Percentiles rank a stretch among this genome's conserved stretches.
These are phyloP conservation scores for Vaccinium darrowii DNA, from an alignment of 148 eudicot species.

Conservation along the genomic window DNA sequence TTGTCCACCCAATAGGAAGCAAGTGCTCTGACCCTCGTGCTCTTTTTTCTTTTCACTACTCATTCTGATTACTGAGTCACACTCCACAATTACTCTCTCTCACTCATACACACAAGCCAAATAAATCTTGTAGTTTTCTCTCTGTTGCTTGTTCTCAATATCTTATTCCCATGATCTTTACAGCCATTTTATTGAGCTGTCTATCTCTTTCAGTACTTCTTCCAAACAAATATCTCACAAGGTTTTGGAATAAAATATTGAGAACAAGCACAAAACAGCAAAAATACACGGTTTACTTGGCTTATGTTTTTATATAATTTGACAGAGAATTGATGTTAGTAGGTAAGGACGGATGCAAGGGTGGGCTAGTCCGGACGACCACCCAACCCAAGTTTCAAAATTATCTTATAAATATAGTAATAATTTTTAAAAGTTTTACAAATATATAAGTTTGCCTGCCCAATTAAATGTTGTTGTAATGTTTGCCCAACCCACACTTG, in stretches of 20 bases:
- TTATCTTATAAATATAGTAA: too few relatives aligned
- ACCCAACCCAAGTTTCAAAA: too few relatives aligned
- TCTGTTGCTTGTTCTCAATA: conserved; percentile 4
- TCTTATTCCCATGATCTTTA: conserved; percentile 1
- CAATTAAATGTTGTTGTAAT: too few relatives aligned
- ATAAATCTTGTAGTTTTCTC: conserved; percentile 6
- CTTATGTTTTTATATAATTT: neutral
- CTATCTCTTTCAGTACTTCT: neutral
- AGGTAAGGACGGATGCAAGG: too few relatives aligned
- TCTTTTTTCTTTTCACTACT: conserved; percentile 1
- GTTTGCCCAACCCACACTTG: too few relatives aligned
- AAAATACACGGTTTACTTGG: neutral
- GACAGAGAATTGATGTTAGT: neutral
- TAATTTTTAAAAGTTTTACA: too few relatives aligned
- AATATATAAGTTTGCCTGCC: too few relatives aligned
- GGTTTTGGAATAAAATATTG: neutral
- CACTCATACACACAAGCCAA: neutral
- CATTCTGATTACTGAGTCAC: conserved; percentile 11
- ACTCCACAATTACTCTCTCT: conserved; percentile 10
- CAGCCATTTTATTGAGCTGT: neutral
- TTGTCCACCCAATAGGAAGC: conserved; percentile 11
- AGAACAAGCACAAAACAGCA: neutral
- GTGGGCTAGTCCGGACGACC: too few relatives aligned
- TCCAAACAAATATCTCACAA: neutral
- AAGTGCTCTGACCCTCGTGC: neutral